These are phyloP conservation scores for Wickerhamiella azymoides DNA, from an alignment of 805 yeast genomes.

Conservation along the genomic window DNA sequence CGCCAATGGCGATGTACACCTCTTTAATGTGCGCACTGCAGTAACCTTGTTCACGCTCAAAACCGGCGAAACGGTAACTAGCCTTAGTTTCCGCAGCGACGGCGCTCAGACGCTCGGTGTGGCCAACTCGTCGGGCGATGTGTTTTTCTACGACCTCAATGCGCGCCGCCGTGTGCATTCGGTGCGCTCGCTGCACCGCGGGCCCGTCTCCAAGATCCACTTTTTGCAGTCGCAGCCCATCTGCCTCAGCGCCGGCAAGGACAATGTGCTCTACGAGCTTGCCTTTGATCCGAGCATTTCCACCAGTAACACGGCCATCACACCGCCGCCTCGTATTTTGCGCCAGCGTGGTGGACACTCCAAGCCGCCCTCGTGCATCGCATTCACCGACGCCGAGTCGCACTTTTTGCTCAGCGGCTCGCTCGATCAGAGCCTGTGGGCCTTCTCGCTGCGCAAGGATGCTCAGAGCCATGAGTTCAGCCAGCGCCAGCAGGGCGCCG, in stretches of 20 bases:
- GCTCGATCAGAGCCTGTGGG: conserved; percentile 76
- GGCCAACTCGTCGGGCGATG: conserved; percentile 66
- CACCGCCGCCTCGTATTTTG: conserved; percentile 79
- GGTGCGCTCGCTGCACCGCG: conserved; percentile 59
- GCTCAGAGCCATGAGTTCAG: conserved; percentile 92
- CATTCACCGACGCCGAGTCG: conserved; percentile 65
- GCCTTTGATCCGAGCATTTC: conserved; percentile 85
- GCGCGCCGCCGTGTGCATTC: conserved; percentile 61
- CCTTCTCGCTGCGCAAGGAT: conserved; percentile 83
- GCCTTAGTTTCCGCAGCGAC: conserved; percentile 82
- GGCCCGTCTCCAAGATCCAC: conserved; percentile 61
- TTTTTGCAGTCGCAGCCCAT: conserved; percentile 89
- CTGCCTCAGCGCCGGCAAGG: conserved; percentile 78
- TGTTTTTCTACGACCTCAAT: conserved; percentile 72
- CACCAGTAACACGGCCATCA: conserved; percentile 40
- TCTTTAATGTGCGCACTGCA: conserved; percentile 59
- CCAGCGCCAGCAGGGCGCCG: conserved; percentile 38
- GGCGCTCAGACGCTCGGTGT: conserved; percentile 72
- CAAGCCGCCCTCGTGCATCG: conserved; percentile 65
- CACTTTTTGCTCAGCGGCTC: conserved; percentile 83
- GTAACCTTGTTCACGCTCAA: conserved; percentile 35
- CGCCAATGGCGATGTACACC: conserved; percentile 45
- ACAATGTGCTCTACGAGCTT: conserved; percentile 74
- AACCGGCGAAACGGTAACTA: conserved; percentile 30
- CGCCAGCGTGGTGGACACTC: conserved; percentile 98